Conservation (phyloP, 1,139 yeast species). For the Candida sp. region DNA sequence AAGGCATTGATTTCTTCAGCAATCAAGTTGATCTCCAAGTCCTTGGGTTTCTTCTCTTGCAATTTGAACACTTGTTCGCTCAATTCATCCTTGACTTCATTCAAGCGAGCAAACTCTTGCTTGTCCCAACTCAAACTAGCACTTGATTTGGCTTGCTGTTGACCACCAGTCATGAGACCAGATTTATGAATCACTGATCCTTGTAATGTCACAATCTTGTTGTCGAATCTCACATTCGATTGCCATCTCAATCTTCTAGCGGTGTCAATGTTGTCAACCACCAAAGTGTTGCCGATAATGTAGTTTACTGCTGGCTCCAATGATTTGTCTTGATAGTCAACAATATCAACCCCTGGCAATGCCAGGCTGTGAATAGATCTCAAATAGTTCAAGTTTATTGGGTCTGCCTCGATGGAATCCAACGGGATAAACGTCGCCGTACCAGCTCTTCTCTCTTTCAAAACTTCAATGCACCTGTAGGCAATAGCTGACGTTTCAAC, state of each 20-base stretch:
- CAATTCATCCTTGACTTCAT: constrained; percentile 64
- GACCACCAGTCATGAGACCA: constrained; percentile 95
- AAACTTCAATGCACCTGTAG: constrained; percentile 77
- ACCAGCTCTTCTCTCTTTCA: constrained; percentile 89
- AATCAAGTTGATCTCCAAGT: constrained; percentile 58
- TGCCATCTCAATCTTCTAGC: constrained; percentile 84
- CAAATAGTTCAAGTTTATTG: constrained; percentile 58
- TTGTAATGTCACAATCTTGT: constrained; percentile 78
- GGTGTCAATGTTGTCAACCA: constrained; percentile 71
- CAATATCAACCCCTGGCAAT: constrained; percentile 73
- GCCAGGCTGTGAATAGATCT: constrained; percentile 61
- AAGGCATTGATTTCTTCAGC: constrained; percentile 57
- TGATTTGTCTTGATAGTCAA: constrained; percentile 65
- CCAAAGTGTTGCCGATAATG: constrained; percentile 79
- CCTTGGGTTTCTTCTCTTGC: constrained; percentile 54
- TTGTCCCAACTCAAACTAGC: constrained; percentile 69
- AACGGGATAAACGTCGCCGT: constrained; percentile 88
- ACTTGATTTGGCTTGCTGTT: constrained; percentile 37
- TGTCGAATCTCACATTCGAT: constrained; percentile 42
- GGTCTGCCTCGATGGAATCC: constrained; percentile 66
- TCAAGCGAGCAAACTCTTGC: constrained; percentile 63
- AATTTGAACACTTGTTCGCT: constrained; percentile 55
- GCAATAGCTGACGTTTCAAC: constrained; percentile 83
- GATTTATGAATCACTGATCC: constrained; percentile 87
- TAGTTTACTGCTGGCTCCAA: constrained; percentile 82